Percentiles rank a stretch among this genome's conserved stretches.
phyloP scores from a whole-genome alignment of 2,329 filamentous ascomycete species.

The Myrmaecium sp. region DNA sequence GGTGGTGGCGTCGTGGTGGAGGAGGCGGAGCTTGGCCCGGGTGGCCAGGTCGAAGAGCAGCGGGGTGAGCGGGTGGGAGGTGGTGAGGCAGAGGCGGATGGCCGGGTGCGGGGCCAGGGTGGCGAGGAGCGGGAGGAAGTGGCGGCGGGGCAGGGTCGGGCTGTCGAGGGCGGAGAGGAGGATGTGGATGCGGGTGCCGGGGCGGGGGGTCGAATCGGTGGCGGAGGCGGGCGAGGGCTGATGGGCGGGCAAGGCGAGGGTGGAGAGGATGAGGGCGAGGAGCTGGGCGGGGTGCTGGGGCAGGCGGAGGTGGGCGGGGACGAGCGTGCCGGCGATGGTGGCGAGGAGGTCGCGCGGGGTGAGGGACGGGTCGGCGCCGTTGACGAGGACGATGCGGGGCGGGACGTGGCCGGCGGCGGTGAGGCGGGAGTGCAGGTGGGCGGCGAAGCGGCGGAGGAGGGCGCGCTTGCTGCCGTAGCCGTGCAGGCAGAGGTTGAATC shows the following conservation, averaged over 20 bases:
- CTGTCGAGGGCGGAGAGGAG: conserved; percentile 81
- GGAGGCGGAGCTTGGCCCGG: conserved; percentile 67
- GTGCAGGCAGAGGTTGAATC: conserved; percentile 80
- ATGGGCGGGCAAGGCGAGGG: no score
- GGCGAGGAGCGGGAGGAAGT: conserved; percentile 55
- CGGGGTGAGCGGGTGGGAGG: conserved; percentile 74
- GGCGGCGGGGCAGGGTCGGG: conserved; percentile 51
- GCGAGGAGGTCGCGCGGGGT: conserved; percentile 53
- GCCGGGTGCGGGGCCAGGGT: conserved; percentile 57
- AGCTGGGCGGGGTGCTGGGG: conserved; percentile 52
- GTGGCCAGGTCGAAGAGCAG: conserved; percentile 79
- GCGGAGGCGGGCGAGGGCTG: no score
- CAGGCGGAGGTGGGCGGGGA: conserved; percentile 33
- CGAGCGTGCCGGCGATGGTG: conserved; percentile 48
- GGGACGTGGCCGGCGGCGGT: conserved; percentile 12
- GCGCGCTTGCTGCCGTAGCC: conserved; percentile 80
- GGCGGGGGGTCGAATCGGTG: conserved; percentile 16
- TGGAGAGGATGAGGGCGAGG: conserved; percentile 46
- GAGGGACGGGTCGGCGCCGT: conserved; percentile 58
- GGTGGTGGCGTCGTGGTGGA: conserved; percentile 90
- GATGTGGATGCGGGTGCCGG: conserved; percentile 37
- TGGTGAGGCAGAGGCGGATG: conserved; percentile 60
- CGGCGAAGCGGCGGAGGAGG: conserved; percentile 59
- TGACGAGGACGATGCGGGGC: conserved; percentile 62
- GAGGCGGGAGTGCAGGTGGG: conserved; percentile 33